Base-by-base conservation (phyloP, 345 rosid genomes). In the Anacardium occidentale region DNA sequence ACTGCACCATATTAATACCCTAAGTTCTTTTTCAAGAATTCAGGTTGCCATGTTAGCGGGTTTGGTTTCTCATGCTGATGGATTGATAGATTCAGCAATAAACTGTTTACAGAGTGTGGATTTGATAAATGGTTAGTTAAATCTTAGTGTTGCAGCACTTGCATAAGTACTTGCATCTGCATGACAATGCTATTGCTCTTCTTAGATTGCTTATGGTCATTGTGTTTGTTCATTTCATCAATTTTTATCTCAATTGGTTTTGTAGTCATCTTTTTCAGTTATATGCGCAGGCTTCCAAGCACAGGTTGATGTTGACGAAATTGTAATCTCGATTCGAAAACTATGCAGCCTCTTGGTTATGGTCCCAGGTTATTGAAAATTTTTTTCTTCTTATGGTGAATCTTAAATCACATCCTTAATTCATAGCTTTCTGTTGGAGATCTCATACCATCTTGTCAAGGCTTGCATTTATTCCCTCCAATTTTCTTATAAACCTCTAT, bases 41-140 rank as follows among this genome's bases (percentile, higher is more conserved):
- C 80, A 94, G 98, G 92, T 91, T 78, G 94, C 97, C 7, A 66
- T 94, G 77, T 67, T 89, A 56, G 82, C 91, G 75, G 94, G 93
- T 72, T 84, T 94, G 64, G 77, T 90, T 78, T 83, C 97, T 74
- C 97, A 94, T 89, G 78, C 83, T 14, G 90, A 87, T 80, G 93
- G 88, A 66, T 84, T 94, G 65, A 64, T 92, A 71, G 80, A 75
- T 69, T 89, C 97, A 63, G 93, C 90, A 57, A 64, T 85, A 68
- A 73, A 79, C 76, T 86, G 84, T 82, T 75, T 91, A 76, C 84
- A 87, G 74, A 85, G 75, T 78, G 45, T 74, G 51, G 79, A 82
- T 42, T 64, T 69, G 51, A 40, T 72, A 62, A 86, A 88, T 77
- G 97, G 97, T 92, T 67, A 76, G 90, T 85, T 77, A 64, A 32